phyloP scores from a whole-genome alignment of 1,284 basidiomycete species.

The Quambalaria eucalypti region DNA sequence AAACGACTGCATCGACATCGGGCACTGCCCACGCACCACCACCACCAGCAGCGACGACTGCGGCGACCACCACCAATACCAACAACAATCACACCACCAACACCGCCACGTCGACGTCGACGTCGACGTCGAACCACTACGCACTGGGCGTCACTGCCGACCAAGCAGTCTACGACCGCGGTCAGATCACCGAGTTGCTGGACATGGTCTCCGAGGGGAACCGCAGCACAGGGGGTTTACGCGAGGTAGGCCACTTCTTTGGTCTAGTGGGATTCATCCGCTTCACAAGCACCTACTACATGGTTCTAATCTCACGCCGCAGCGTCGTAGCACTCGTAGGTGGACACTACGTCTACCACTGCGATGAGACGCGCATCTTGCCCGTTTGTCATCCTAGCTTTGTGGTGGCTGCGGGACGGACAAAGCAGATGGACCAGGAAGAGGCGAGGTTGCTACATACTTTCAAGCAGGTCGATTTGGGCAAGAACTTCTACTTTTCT shows the following conservation, averaged over 20 bases:
- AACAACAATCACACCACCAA: not conserved
- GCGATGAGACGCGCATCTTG: constrained; percentile 79
- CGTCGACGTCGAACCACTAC: constrained; percentile 11
- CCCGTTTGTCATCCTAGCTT: constrained; percentile 50
- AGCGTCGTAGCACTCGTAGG: constrained; percentile 87
- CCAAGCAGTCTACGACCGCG: constrained; percentile 62
- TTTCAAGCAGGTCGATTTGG: constrained; percentile 96
- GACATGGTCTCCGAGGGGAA: constrained; percentile 94
- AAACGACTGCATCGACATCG: not conserved
- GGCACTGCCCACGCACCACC: too few species aligned
- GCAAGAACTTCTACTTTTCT: constrained; percentile 99
- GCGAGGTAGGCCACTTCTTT: constrained; percentile 54
- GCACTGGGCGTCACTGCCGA: constrained; percentile 39
- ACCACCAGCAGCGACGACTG: not conserved
- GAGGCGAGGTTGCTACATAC: constrained; percentile 61
- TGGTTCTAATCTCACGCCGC: constrained; percentile 68
- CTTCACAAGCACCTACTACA: constrained; percentile 46
- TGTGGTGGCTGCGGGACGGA: constrained; percentile 25
- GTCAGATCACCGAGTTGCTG: constrained; percentile 78
- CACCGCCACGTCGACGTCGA: not conserved
- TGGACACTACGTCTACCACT: constrained; percentile 94
- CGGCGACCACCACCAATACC: too few species aligned
- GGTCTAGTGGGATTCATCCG: constrained; percentile 57
- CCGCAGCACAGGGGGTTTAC: constrained; percentile 73
- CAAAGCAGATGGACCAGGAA: constrained; percentile 38